Evolutionary conservation across 1,284 basidiomycete genomes (phyloP), one percentile per base, ranked within the genome.

Genomic region (Sporisorium graminicola): DNA sequence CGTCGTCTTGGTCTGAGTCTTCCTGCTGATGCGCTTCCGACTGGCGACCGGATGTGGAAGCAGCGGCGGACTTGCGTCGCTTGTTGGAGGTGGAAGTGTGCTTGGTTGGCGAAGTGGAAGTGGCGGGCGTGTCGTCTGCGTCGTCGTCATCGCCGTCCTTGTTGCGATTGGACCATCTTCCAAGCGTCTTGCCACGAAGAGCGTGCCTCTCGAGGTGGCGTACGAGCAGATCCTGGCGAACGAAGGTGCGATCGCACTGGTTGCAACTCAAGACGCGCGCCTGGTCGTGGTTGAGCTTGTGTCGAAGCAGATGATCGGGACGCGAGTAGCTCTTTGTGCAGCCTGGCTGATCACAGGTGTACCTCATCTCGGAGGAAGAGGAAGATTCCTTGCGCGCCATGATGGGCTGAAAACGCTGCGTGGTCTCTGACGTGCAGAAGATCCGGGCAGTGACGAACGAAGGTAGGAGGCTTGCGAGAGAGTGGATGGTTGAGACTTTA

Each of bases 161-260:
- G 43, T 58, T 49, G 14, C 70, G 66, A 35, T 72, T 77, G 29
- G 74, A 77, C 78, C 78, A 79, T 60, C 78, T 75, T 42, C 78
- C 78, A 7, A 79, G 67, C 24, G 75, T 79, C 51, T 74, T 77
- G 40, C 78, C 78, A 6, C 73, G 68, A 3, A 75, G 53, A 8
- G 75, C 75, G 53, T 79, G 78, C 24, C 79, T 67, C n/a, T 77
- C 69, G 51, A 78, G 72, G 53, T 81, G 79, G 20, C 79, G 71
- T 0, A 78, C 67, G 33, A 81, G 71, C 10, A 81, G 65, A 37
- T 81, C 79, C 35, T 81, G 74, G 12, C 79, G 71, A 9, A 81
- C 77, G 53, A 81, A 81, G n/a, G 79, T 80, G 29, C 76, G 73
- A 27, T 78, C 79, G 58, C 79, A 80, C 37, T 80, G 75, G 16